Base-by-base conservation (phyloP, 2,329 filamentous ascomycete genomes). In the Ophiobolus disseminans region DNA sequence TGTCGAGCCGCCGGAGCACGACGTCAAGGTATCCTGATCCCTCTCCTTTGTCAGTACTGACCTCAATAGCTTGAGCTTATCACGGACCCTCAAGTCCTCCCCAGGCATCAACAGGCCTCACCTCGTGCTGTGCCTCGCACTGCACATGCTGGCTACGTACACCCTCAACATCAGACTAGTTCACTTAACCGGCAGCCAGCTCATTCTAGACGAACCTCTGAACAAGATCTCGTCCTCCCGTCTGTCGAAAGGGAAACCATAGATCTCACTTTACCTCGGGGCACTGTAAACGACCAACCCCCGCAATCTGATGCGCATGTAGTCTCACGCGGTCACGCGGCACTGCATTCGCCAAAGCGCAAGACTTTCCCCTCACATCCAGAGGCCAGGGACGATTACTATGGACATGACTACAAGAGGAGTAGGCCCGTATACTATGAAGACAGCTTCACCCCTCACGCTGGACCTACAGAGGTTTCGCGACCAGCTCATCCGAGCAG, bases 201-300 rank as follows among this genome's bases (percentile, higher is more conserved):
- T 17, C 47, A 50, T 22, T 51, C 57, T 9, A 58, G 64, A 23
- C 62, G 63, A 26, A 39, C 51, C 8, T 65, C 67, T 35, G 69
- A 70, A 20, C 66, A 69, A 14, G 68, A 72, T 41, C 40, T 65
- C 31, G 60, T 68, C 21, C 45, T 72, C 19, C 69, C 69, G 17
- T 73, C 69, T 19, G 60, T 73, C 50, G 69, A 73, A 50, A 61
- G 50, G 46, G 67, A 71, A 31, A 51, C 54, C 14, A 44, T 55
- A n/a, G 51, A 60, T 42, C 35, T 59, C 21, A 51, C 47, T 3
- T 63, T 59, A 10, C 52, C 61, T 36, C 58, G 49, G 21, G 58
- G 49, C 30, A 17, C 31, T 26, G 23, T 31, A 21, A 43, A 39
- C 10, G 30, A 38, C 21, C 52, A 57, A 5, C 50, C 34, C 8